Percentiles rank a stretch among this genome's conserved stretches.
Evolutionary conservation across 1,139 yeast genomes (phyloP).

Genomic region (Debaryomyces sp.): DNA sequence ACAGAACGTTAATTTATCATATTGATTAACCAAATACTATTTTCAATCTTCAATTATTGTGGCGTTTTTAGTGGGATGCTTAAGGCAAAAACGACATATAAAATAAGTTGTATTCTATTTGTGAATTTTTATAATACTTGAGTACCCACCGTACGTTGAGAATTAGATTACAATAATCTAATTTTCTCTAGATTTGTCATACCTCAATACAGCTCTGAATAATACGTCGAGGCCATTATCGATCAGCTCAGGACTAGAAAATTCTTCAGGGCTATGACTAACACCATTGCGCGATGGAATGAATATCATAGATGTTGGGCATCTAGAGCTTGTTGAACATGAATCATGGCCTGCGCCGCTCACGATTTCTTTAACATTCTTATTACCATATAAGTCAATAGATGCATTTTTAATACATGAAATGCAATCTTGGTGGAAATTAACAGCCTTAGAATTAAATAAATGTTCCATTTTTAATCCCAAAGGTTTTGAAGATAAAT

Average conservation of each 20-base stretch:
- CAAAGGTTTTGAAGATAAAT: constrained; percentile 14
- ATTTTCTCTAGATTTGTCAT: constrained; percentile 36
- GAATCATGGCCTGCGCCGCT: constrained; percentile 81
- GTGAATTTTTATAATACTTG: too few relatives aligned
- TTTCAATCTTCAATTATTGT: too few relatives aligned
- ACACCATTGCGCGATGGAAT: constrained; percentile 74
- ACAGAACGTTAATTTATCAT: too few relatives aligned
- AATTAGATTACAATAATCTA: background rate
- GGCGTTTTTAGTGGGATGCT: too few relatives aligned
- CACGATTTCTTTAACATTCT: constrained; percentile 46
- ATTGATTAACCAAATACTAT: too few relatives aligned
- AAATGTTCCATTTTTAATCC: constrained; percentile 42
- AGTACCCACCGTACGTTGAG: too few relatives aligned
- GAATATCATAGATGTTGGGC: constrained; percentile 76
- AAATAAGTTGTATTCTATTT: too few relatives aligned
- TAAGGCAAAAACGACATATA: too few relatives aligned
- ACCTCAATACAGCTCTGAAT: constrained; percentile 58
- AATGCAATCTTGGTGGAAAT: constrained; percentile 54
- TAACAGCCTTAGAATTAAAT: constrained; percentile 55
- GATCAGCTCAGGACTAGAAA: constrained; percentile 62
- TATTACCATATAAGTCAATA: constrained; percentile 46
- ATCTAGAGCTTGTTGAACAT: constrained; percentile 54
- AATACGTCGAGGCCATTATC: constrained; percentile 62
- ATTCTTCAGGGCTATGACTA: constrained; percentile 69
- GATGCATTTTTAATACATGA: constrained; percentile 56